Conservation (phyloP, 768 basidiomycete species). For the Rickenella mellea region DNA sequence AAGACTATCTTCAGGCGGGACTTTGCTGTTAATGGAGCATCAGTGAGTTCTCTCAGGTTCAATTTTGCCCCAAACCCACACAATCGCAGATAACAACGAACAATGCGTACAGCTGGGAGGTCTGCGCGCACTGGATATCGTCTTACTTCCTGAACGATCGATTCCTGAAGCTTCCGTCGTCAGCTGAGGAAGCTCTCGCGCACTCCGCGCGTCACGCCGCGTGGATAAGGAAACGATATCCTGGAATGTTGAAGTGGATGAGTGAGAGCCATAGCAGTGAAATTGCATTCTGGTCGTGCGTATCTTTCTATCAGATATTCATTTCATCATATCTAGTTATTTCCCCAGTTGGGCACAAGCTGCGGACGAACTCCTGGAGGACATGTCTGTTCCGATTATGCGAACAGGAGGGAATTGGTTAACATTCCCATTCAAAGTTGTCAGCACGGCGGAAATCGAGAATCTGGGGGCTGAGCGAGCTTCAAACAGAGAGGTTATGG, state of each 20-base stretch:
- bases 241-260: slow-evolving; percentile 34
- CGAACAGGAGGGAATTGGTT: slow-evolving; percentile 59
- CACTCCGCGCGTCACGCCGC: slow-evolving; percentile 34
- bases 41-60: slow-evolving; percentile 41
- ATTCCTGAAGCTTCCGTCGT: slow-evolving; percentile 36
- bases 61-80: neutral
- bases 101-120: slow-evolving; percentile 44
- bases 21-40: slow-evolving; percentile 56
- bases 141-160: slow-evolving; percentile 48
- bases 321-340: neutral
- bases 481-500: too few relatives aligned
- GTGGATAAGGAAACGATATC: slow-evolving; percentile 49
- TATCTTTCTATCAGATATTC: slow-evolving; percentile 14
- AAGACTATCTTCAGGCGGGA: slow-evolving; percentile 45
- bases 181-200: slow-evolving; percentile 35
- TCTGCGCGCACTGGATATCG: slow-evolving; percentile 54
- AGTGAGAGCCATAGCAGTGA: slow-evolving; percentile 44
- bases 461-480: slow-evolving; percentile 39
- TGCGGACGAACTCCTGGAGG: slow-evolving; percentile 46
- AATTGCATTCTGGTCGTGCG: slow-evolving; percentile 45
- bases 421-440: slow-evolving; percentile 52
- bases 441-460: slow-evolving; percentile 38
- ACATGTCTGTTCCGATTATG: slow-evolving; percentile 43
- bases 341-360: slow-evolving; percentile 53
- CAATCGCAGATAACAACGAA: slow-evolving; percentile 56